Base-by-base conservation (phyloP, 495 filamentous ascomycete genomes). In the Penicillium paradoxum region DNA sequence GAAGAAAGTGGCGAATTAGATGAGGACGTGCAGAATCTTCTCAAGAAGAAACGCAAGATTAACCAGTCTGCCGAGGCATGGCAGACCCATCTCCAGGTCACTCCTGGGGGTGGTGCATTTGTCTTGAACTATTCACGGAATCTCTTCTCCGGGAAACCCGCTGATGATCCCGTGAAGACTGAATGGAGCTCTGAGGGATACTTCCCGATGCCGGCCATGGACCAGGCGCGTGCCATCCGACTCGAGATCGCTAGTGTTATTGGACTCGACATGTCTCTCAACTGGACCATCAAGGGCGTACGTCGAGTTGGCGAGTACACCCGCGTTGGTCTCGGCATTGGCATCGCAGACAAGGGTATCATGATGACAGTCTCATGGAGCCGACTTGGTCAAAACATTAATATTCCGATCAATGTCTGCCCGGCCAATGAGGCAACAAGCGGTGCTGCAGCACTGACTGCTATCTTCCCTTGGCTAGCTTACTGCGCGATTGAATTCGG, bases 401-500 rank as follows among this genome's bases (percentile, higher is more conserved):
- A 59, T 30, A 15, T 78, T 17, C 75, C 75, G 5, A 66, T 78
- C 39, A 55, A 59, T 1, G 13, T 78, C 24, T 73, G 72, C 24
- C 55, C 76, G 8, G 47, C 70, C 3, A 68, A 71, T 3, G 59
- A 69, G 17, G 58, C 65, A 27, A 73, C 69, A 18, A 56, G 59
- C 13, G 67, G 69, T 27, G 57, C 72, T 15, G 72, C 75, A 8
- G 60, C 62, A 1, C 38, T 77, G 45, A 74, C 67, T 4, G 60
- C 73, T 6, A 53, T 80, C 27, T 55, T 76, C 8, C 79, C 80
- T 0, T 80, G 79, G 63, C 53, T 73, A 10, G 61, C 71, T 15
- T 77, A 83, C 45, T 73, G 77, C 13, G 76, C 74, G 0, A 48
- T 76, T 33, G 79, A 83, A 51, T 73, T 76, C 49, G 65, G 74